Evolutionary conservation across 1,284 basidiomycete species (phyloP), one percentile per base, ranked within the genome.

Genomic region (Marasmius fiardii): DNA sequence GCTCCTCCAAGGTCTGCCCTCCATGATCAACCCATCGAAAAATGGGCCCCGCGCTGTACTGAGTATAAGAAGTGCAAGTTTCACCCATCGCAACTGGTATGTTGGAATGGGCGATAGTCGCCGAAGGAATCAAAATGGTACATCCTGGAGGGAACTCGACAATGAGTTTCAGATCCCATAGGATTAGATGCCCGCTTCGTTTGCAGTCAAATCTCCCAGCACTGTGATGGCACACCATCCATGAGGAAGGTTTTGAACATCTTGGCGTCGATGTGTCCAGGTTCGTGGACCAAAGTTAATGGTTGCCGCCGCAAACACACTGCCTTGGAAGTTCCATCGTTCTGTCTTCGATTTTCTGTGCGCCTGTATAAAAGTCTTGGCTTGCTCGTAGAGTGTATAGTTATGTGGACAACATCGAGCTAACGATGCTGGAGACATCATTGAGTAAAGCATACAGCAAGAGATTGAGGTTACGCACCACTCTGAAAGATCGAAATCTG

Each of bases 51-150:
- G 64, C 57, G 3, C 57, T 63, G 41, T 62, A 72, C 28, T 67
- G 61, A 0, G 67, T 64, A 50, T 68, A 61, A 0, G 65, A 68
- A 18, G 41, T 49, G 1, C 68, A 51, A 0, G n/a, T 52, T 49
- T 71, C 69, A 12, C 51, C 43, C 0, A 24, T 8, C 1, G n/a
- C 31, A 10, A 70, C 52, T 0, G 62, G 52, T 3, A 62, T 61
- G 52, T 71, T 71, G n/a, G 60, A 64, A 50, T 71, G 69, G 0
- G 35, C 26, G 10, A 69, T 23, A 2, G 56, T 51, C 1, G 64
- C 67, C 2, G 69, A 71, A 0, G 65, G 67, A 47, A 71, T 54
- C 24, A 67, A 60, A n/a, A 67, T 61, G 4, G 61, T 63, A 2
- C 57, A 60, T 8, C 63, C 61, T 2, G 62, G 54, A 6, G 61